Evolutionary conservation across 352 stramenopile genomes (phyloP).

Genomic region (Phytophthora syringae): DNA sequence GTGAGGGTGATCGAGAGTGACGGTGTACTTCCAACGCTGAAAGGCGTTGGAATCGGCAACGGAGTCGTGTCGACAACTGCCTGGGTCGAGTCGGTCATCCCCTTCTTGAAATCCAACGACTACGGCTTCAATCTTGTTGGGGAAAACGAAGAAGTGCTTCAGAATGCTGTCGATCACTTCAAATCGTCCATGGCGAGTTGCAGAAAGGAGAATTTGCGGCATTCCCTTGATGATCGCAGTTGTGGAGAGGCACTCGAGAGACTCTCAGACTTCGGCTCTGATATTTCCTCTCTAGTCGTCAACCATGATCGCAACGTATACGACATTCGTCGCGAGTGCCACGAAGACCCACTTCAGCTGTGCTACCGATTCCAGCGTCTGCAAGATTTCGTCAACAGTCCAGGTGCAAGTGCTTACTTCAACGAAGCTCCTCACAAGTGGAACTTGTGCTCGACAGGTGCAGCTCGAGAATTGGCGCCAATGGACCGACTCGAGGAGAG

Average conservation of each 20-base stretch:
- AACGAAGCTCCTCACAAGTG: constrained; percentile 39
- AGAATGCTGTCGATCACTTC: constrained; percentile 26
- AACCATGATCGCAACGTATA: constrained; percentile 63
- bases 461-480: constrained; percentile 18
- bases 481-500: constrained; percentile 70
- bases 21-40: constrained; percentile 49
- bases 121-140: constrained; percentile 54
- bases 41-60: constrained; percentile 89
- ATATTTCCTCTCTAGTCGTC: constrained; percentile 20
- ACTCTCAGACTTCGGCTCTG: constrained; percentile 20
- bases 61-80: constrained; percentile 68
- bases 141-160: constrained; percentile 5
- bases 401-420: constrained; percentile 52
- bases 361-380: constrained; percentile 76
- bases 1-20: constrained; percentile 63
- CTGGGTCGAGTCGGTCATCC: constrained; percentile 53
- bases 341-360: constrained; percentile 56
- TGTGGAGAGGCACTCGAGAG: constrained; percentile 35
- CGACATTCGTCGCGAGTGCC: constrained; percentile 66
- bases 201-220: constrained; percentile 8
- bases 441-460: constrained; percentile 52
- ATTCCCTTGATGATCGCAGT: neutral
- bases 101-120: constrained; percentile 52
- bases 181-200: constrained; percentile 20
- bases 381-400: constrained; percentile 64